Conservation (phyloP, 495 filamentous ascomycete species). For the Cercophora newfieldiana region DNA sequence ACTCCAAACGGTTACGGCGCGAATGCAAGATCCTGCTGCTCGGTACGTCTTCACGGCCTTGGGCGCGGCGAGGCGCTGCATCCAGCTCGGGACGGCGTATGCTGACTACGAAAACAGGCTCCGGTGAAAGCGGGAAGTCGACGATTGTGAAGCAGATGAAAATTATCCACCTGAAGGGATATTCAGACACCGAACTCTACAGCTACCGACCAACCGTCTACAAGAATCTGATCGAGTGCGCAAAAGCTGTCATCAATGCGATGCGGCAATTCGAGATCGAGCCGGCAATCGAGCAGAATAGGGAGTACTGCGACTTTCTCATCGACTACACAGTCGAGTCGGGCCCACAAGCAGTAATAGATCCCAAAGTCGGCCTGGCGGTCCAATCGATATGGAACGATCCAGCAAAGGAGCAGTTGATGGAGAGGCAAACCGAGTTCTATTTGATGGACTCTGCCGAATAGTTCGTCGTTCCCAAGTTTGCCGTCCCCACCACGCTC, state of each 20-base stretch:
- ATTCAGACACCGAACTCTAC: conserved; percentile 84
- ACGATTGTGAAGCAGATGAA: conserved; percentile 99
- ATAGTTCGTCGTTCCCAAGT: conserved; percentile 72
- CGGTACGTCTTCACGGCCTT: conserved; percentile 56
- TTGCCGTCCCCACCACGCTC: neutral
- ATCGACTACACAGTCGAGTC: conserved; percentile 86
- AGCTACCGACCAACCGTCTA: conserved; percentile 94
- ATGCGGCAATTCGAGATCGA: conserved; percentile 87
- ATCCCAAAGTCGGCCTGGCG: conserved; percentile 75
- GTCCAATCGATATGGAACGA: conserved; percentile 89
- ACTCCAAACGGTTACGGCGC: conserved; percentile 81
- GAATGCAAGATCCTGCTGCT: conserved; percentile 98
- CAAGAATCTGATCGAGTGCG: conserved; percentile 96
- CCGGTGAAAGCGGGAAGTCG: conserved; percentile 97
- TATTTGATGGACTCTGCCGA: conserved; percentile 99
- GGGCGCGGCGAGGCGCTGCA: too few relatives aligned
- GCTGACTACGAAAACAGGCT: conserved; percentile 57
- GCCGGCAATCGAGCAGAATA: conserved; percentile 66
- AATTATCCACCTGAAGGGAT: conserved; percentile 98
- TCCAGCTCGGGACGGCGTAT: neutral
- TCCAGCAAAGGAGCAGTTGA: conserved; percentile 73
- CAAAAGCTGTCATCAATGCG: conserved; percentile 83
- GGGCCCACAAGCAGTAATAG: conserved; percentile 79
- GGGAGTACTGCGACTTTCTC: conserved; percentile 73
- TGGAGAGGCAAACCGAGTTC: conserved; percentile 96